Evolutionary conservation across 192 early-diverging fungal species (phyloP).

Genomic region (Anaeromyces robustus): DNA sequence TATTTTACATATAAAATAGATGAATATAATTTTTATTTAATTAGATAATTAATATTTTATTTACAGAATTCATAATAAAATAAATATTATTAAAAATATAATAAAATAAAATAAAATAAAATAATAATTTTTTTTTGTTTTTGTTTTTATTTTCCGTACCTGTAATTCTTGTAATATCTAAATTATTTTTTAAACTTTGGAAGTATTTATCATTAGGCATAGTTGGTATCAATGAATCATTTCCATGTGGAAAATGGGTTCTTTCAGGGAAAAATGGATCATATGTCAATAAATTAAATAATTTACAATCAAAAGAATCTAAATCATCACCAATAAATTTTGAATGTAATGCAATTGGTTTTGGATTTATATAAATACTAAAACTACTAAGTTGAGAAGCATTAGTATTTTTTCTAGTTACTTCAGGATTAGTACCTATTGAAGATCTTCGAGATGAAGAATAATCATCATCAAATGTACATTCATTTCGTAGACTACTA

Average conservation of each 20-base stretch:
- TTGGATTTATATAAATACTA: background rate
- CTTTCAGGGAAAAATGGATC: background rate
- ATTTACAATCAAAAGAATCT: background rate
- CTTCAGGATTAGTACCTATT: background rate
- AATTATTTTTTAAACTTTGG: slow-evolving; percentile 5
- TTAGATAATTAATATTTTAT: too few species aligned
- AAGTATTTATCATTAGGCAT: slow-evolving; percentile 2
- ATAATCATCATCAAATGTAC: background rate
- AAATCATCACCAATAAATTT: background rate
- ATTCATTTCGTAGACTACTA: background rate
- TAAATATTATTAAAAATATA: background rate
- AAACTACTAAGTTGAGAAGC: background rate
- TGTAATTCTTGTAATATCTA: slow-evolving; percentile 32
- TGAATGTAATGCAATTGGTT: background rate
- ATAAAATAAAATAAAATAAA: background rate
- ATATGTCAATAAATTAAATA: background rate
- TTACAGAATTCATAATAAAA: too few species aligned
- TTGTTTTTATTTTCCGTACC: too few species aligned
- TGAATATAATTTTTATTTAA: too few species aligned
- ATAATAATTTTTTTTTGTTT: too few species aligned
- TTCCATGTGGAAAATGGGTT: background rate
- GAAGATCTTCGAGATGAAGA: background rate
- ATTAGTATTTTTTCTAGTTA: background rate
- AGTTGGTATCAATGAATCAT: background rate
- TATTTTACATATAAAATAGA: too few species aligned